Conservation (phyloP, 2,329 filamentous ascomycete genomes). For the Curvularia lunata region DNA sequence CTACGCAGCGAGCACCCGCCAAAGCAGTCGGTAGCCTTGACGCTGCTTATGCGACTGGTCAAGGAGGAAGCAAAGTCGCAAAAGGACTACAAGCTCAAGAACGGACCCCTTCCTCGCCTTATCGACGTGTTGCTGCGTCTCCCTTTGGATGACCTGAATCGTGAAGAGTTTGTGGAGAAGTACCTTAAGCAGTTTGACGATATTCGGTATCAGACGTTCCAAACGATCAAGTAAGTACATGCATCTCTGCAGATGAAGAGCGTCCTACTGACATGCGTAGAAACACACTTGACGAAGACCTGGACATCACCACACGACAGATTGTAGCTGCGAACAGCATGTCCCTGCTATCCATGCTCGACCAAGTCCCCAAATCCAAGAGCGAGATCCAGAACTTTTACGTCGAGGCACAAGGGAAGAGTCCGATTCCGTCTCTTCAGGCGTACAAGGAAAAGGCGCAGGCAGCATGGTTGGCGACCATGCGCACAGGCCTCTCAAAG, state of each 20-base stretch:
- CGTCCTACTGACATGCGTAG: slow-evolving; percentile 15
- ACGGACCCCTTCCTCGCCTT: slow-evolving; percentile 68
- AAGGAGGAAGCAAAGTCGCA: slow-evolving; percentile 69
- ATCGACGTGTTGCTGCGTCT: slow-evolving; percentile 67
- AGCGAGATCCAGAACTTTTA: slow-evolving; percentile 75
- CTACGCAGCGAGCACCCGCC: slow-evolving; percentile 66
- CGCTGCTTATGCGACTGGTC: slow-evolving; percentile 80
- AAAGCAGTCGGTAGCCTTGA: slow-evolving; percentile 72
- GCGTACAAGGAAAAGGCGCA: slow-evolving; percentile 82
- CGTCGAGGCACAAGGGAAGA: slow-evolving; percentile 68
- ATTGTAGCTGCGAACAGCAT: slow-evolving; percentile 60
- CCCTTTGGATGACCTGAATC: slow-evolving; percentile 63
- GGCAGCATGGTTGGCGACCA: slow-evolving; percentile 82
- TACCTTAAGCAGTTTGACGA: slow-evolving; percentile 84
- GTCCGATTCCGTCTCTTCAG: slow-evolving; percentile 63
- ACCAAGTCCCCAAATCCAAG: slow-evolving; percentile 71
- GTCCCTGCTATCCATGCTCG: slow-evolving; percentile 68
- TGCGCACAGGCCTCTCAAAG: slow-evolving; percentile 70
- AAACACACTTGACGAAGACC: slow-evolving; percentile 38
- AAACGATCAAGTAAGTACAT: slow-evolving; percentile 69
- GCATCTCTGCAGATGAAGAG: neutral
- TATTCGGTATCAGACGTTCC: slow-evolving; percentile 81
- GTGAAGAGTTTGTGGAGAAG: slow-evolving; percentile 76
- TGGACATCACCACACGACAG: slow-evolving; percentile 28
- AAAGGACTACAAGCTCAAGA: slow-evolving; percentile 70